Percentiles rank a stretch among this genome's conserved stretches.
phyloP scores from a whole-genome alignment of 192 early-diverging fungal genomes.

The Gryganskiella cystojenkinii region DNA sequence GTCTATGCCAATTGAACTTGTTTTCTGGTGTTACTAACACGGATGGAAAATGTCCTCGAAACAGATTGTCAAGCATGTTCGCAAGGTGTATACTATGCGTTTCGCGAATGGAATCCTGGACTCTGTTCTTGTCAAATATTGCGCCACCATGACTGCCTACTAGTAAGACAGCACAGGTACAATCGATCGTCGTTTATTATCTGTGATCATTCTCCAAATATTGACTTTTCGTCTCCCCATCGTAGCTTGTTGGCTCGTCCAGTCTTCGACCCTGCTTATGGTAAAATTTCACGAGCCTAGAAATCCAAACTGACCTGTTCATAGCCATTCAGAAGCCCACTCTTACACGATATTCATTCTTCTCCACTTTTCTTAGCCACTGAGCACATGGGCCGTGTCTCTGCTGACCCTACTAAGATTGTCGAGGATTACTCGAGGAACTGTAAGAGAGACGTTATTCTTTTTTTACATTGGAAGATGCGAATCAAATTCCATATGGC shows the following conservation, averaged over 20 bases:
- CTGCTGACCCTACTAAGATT: constrained; percentile 64
- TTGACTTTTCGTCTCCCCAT: too few species aligned
- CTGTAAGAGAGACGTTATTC: constrained; percentile 54
- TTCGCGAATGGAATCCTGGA: constrained; percentile 73
- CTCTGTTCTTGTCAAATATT: constrained; percentile 73
- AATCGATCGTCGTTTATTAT: neutral
- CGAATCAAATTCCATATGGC: too few species aligned
- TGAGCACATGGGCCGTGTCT: constrained; percentile 61
- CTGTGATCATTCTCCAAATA: constrained; percentile 68
- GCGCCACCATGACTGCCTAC: constrained; percentile 74
- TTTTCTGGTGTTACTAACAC: too few species aligned
- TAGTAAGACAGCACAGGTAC: constrained; percentile 54
- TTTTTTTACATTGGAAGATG: too few species aligned
- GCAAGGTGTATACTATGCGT: constrained; percentile 68
- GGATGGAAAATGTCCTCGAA: neutral
- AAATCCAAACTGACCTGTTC: too few species aligned
- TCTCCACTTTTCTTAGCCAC: constrained; percentile 58
- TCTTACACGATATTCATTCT: neutral
- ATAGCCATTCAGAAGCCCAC: neutral
- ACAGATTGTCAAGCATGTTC: constrained; percentile 62
- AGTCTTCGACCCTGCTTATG: constrained; percentile 67
- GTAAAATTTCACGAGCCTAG: too few species aligned
- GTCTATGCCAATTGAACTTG: too few species aligned
- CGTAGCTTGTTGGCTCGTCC: constrained; percentile 70
- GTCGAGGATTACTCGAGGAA: constrained; percentile 72